Conservation (phyloP, 2,329 filamentous ascomycete species). For the Neofusicoccum kwambonambiense region DNA sequence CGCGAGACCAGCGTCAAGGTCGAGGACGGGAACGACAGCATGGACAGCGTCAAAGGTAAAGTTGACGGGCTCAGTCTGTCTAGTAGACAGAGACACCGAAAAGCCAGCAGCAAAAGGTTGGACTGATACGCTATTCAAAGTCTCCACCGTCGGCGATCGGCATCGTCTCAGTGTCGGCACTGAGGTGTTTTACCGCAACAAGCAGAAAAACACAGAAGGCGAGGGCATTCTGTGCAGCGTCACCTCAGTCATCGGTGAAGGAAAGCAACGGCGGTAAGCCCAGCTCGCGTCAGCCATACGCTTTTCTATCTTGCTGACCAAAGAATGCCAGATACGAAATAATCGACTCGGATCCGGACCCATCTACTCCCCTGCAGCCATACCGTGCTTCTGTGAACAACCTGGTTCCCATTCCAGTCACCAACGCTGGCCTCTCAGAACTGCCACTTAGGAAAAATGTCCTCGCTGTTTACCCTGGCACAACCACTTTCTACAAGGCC, state of each 20-base stretch:
- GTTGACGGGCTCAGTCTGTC: constrained; percentile 14
- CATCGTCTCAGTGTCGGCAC: constrained; percentile 42
- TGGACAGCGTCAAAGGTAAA: constrained; percentile 46
- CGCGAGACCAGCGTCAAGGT: constrained; percentile 52
- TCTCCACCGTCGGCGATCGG: constrained; percentile 16
- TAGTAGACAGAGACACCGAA: constrained; percentile 6
- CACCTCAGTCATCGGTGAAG: constrained; percentile 53
- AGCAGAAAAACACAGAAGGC: constrained; percentile 43
- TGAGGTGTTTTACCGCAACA: constrained; percentile 52
- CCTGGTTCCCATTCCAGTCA: constrained; percentile 42
- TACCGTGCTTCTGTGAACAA: constrained; percentile 49
- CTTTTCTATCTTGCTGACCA: no score
- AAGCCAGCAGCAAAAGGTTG: constrained; percentile 21
- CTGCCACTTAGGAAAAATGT: constrained; percentile 45
- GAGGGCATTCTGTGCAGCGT: constrained; percentile 53
- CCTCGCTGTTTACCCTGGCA: constrained; percentile 51
- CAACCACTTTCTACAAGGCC: constrained; percentile 55
- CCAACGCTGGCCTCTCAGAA: constrained; percentile 42
- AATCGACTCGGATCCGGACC: constrained; percentile 49
- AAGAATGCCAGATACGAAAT: constrained; percentile 44
- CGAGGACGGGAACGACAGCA: constrained; percentile 47
- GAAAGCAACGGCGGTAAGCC: constrained; percentile 47
- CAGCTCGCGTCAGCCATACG: background rate
- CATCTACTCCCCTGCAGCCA: constrained; percentile 36
- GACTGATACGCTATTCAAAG: constrained; percentile 17